These are phyloP conservation scores for Talaromyces nanjingensis DNA, from an alignment of 495 filamentous ascomycete genomes.

Conservation along the genomic window DNA sequence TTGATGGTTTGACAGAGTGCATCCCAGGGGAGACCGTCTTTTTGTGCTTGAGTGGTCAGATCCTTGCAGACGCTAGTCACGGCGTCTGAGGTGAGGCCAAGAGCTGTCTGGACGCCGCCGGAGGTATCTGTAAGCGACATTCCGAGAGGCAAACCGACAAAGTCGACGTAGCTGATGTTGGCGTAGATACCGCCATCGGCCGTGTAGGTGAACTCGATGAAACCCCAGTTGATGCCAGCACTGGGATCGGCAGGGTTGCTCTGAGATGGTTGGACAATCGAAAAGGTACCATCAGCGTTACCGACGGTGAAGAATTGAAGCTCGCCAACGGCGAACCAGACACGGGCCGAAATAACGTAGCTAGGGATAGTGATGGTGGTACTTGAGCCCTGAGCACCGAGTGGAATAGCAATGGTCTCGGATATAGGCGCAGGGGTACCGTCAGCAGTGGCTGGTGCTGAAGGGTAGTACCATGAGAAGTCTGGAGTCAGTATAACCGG, in stretches of 20 bases:
- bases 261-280: slow-evolving; percentile 33
- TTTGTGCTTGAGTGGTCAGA: slow-evolving; percentile 21
- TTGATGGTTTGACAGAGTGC: slow-evolving; percentile 23
- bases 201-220: slow-evolving; percentile 37
- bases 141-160: slow-evolving; percentile 35
- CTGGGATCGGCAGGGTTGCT: slow-evolving; percentile 36
- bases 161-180: slow-evolving; percentile 43
- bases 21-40: slow-evolving; percentile 32
- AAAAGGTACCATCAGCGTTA: slow-evolving; percentile 16
- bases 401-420: slow-evolving; percentile 20
- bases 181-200: slow-evolving; percentile 29
- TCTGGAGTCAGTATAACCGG: slow-evolving; percentile 28
- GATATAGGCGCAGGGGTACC: slow-evolving; percentile 20
- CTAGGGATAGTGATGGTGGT: slow-evolving; percentile 31
- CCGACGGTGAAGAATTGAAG: slow-evolving; percentile 35
- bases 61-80: slow-evolving; percentile 28
- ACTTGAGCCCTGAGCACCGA: slow-evolving; percentile 23
- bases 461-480: slow-evolving; percentile 29
- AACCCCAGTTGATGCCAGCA: slow-evolving; percentile 36
- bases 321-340: slow-evolving; percentile 35
- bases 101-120: slow-evolving; percentile 24
- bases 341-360: slow-evolving; percentile 30
- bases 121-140: slow-evolving; percentile 29
- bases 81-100: slow-evolving; percentile 24
- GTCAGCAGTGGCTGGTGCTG: slow-evolving; percentile 13